These are phyloP conservation scores for Hanseniaspora jakobsenii DNA, from an alignment of 805 yeast species.

Conservation along the genomic window DNA sequence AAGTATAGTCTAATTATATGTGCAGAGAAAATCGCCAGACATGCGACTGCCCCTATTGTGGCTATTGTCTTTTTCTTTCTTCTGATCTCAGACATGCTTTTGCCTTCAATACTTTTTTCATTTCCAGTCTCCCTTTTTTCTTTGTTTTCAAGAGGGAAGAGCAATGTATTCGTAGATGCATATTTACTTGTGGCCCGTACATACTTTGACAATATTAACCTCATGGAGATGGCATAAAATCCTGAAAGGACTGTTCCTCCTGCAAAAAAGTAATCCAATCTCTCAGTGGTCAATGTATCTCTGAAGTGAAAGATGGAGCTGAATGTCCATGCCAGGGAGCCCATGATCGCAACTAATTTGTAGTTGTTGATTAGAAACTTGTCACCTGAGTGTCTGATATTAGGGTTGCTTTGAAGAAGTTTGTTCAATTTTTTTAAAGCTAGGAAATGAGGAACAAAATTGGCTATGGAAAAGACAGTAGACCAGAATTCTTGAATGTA, in stretches of 20 bases:
- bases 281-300: slow-evolving; percentile 68
- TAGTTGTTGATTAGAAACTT: slow-evolving; percentile 21
- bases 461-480: slow-evolving; percentile 62
- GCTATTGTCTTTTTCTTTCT: not conserved
- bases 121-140: too few species aligned
- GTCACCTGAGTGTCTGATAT: too few species aligned
- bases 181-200: too few species aligned
- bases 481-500: slow-evolving; percentile 81
- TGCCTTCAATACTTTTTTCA: too few species aligned
- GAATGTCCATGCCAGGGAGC: slow-evolving; percentile 81
- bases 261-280: slow-evolving; percentile 83
- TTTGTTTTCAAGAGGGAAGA: too few species aligned
- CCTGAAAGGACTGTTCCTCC: slow-evolving; percentile 78
- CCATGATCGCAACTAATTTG: slow-evolving; percentile 38
- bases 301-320: slow-evolving; percentile 81
- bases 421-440: slow-evolving; percentile 31
- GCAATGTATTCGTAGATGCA: too few species aligned
- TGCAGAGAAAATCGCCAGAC: slow-evolving; percentile 37
- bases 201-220: slow-evolving; percentile 37
- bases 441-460: slow-evolving; percentile 51
- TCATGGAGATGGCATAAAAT: slow-evolving; percentile 51
- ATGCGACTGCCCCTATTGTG: not conserved
- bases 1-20: slow-evolving; percentile 56
- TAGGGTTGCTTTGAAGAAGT: too few species aligned
- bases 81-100: slow-evolving; percentile 35